Percentiles rank a stretch among this genome's conserved stretches.
Conservation (phyloP, 805 yeast species). For the Spathaspora passalidarum region DNA sequence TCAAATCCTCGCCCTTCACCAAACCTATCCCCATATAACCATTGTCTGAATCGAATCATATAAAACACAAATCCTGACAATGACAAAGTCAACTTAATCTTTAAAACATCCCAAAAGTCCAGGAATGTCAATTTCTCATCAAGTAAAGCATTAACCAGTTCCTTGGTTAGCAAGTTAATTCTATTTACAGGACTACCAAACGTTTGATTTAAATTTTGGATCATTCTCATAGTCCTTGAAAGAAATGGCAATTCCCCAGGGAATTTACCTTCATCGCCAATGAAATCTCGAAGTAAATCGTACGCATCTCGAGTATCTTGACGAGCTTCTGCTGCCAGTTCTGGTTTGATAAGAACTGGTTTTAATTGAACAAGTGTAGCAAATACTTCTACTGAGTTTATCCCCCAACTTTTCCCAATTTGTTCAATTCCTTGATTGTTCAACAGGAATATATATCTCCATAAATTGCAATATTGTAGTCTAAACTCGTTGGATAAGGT, state of each 20-base stretch:
- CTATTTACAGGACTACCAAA: constrained; percentile 77
- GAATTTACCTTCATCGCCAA: constrained; percentile 60
- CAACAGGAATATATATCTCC: constrained; percentile 59
- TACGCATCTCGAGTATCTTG: constrained; percentile 40
- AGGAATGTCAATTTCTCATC: constrained; percentile 9
- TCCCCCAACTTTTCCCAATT: constrained; percentile 64
- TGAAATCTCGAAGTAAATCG: constrained; percentile 51
- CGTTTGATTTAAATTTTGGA: constrained; percentile 63
- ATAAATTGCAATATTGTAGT: constrained; percentile 54
- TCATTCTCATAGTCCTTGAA: constrained; percentile 69
- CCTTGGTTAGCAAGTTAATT: constrained; percentile 56
- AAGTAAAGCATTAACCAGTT: constrained; percentile 39
- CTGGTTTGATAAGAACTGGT: constrained; percentile 32
- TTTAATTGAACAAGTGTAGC: constrained; percentile 53
- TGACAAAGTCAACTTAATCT: constrained; percentile 21
- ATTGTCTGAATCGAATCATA: constrained; percentile 29
- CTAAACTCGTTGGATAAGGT: constrained; percentile 49
- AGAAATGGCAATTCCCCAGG: constrained; percentile 66
- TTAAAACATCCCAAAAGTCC: constrained; percentile 15
- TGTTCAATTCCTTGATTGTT: constrained; percentile 45
- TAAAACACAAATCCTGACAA: constrained; percentile 31
- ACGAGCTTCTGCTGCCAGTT: constrained; percentile 11
- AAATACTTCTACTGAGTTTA: constrained; percentile 61
- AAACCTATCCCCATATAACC: constrained; percentile 27
- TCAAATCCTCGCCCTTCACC: constrained; percentile 38